Base-by-base conservation (phyloP, 208 protist genomes). In the Crithidia expoeki region DNA sequence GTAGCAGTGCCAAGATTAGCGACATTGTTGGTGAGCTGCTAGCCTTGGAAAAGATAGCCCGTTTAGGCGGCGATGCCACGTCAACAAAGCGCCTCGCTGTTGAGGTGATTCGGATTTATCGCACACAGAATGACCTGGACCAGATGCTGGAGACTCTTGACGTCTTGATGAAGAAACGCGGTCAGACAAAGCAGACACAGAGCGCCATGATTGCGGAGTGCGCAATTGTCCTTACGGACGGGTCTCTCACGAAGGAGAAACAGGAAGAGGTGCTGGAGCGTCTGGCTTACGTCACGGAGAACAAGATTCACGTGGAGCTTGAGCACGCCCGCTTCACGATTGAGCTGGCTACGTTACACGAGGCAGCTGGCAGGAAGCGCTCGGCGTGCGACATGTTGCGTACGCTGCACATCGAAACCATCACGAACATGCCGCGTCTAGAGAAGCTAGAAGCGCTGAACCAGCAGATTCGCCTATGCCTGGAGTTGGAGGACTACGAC, bases 221-320 rank as follows among this genome's bases (percentile, higher is more conserved):
- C 65, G 83, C 79, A 9, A 74, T 85, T 25, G 74, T 92, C 4
- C 83, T 96, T 19, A 68, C 74, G 10, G 85, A 86, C 47, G 86
- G 76, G 27, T 84, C 86, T 38, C 58, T 88, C 5, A 32, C 66
- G 16, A 73, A 79, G 62, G 80, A 83, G 36, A 72, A 84, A 33
- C 76, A 89, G 63, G 60, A 95, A 40, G 84, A 90, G 57, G 87
- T 98, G 51, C 89, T 99, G 56, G 90, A 97, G 72, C 88, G 85
- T 23, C 81, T 99, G 51, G 85, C 88, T 33, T 79, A 93, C 25
- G 86, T 97, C 38, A 97, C 95, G 10, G 95, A 98, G 46, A 97
- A 94, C 81, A 98, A 98, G 82, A 98, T 99, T 46, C 96, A 98
- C 62, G 96, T 99, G 19, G 97, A 99, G 81, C 85, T 98, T 27